Evolutionary conservation across 2,329 filamentous ascomycete genomes (phyloP), one percentile per base, ranked within the genome.

Genomic region (Phoma sp.): DNA sequence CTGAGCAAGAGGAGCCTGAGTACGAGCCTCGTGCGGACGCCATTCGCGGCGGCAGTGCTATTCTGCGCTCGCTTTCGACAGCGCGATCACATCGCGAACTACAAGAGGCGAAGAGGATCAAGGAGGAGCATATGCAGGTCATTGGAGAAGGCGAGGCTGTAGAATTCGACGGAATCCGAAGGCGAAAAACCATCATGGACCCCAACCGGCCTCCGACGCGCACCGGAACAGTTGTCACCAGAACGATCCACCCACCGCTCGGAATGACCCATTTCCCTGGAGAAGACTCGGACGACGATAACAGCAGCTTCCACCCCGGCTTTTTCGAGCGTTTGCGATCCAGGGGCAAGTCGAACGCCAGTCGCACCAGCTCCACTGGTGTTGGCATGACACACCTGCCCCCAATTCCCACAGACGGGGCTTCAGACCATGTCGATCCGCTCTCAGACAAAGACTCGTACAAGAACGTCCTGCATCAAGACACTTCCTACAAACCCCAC

Each of bases 11-110:
- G 73, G 92, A 98, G 73, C 90, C 93, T n/a, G 95, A 99, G 75
- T 89, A 90, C 13, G 95, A 99, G 68, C 95, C 95, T 48, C 96
- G 96, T 72, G 95, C 95, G 13, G 95, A 99, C 74, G 92, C 95
- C 9, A 96, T 99, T 69, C 91, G 95, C 63, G 95, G 94, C 57
- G 82, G 94, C 15, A 93, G 91, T 6, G 92, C 92, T 41, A 92
- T 99, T 55, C 84, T 99, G 48, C 87, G 95, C 59, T 86, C 90
- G 13, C 82, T 99, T 44, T 97, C 92, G 0, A 82, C 82, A 10
- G 83, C 88, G 0, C 84, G 95, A 57, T 85, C 89, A 58, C 89
- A 88, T 71, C 89, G 89, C 80, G 91, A 98, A 73, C 81, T 87
- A 7, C 86, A 91, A 39, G 95, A 98, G 74, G 84, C 89, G 19